Base-by-base conservation (phyloP, 768 basidiomycete genomes). In the Mycena galopus region DNA sequence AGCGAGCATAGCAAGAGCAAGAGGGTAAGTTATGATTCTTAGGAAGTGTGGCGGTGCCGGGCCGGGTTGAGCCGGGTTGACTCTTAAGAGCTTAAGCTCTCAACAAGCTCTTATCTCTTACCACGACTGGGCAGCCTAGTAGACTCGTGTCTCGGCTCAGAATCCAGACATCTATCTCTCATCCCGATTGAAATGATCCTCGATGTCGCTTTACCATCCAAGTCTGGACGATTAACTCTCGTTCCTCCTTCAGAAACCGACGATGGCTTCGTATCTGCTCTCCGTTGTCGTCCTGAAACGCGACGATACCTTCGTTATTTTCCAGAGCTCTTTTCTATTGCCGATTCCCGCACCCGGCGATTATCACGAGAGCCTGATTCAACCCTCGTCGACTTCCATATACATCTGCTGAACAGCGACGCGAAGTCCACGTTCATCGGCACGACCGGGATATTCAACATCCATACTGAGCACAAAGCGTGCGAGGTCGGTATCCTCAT, bases 401-500 rank as follows among this genome's bases (percentile, higher is more conserved):
- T 39, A 10, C 39, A 39, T 16, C 17, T 39, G 39, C 39, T 16
- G 39, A 39, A 16, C 39, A 39, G 12, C 12, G 12, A 39, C 39
- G 39, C 39, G 14, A 8, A 10, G 39, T 39, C 39, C 39, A 75
- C 75, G 39, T 84, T 86, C 68, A 83, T 79, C 12, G 88, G 88
- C 9, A 76, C 79, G 55, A 83, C 83, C 4, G 85, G 85, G 3
- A 77, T 85, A 69, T 86, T 86, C 77, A 78, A 83, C 65, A 77
- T 88, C 72, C 82, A 88, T 8, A 35, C 33, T 42, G 44, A 77
- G 11, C 55, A 84, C 69, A 73, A 73, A 7, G 81, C 82, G 19
- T 86, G 85, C 73, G 86, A 88, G 69, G 79, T 81, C 11, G 87
- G 87, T 12, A 86, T 88, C 69, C 73, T 88, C 30, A 74, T 88